Conservation (phyloP, 768 basidiomycete genomes). For the Gelatoporia subvermispora region DNA sequence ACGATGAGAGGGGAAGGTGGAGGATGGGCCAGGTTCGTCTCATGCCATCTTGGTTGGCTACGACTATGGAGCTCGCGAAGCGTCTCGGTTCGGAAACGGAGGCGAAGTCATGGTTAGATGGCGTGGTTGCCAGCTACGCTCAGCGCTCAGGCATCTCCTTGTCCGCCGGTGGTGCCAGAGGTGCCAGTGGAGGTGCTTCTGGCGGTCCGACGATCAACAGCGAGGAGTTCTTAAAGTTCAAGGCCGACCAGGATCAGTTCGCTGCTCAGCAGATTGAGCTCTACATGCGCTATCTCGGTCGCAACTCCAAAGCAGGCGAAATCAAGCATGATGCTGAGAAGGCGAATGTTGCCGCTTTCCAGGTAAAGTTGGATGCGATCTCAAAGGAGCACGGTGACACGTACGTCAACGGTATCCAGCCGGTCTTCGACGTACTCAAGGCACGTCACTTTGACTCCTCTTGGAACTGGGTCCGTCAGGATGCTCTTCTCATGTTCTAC, state of each 20-base stretch:
- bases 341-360: constrained; percentile 63
- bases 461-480: constrained; percentile 99
- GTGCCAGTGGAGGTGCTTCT: constrained; percentile 51
- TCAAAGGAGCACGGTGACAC: constrained; percentile 87
- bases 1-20: constrained; percentile 61
- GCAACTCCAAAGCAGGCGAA: constrained; percentile 90
- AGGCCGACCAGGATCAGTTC: constrained; percentile 87
- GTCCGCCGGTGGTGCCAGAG: constrained; percentile 59
- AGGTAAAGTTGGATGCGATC: constrained; percentile 85
- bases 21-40: constrained; percentile 62
- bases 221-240: constrained; percentile 97
- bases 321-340: constrained; percentile 86
- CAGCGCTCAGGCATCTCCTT: constrained; percentile 86
- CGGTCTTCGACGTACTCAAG: constrained; percentile 90
- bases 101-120: constrained; percentile 91
- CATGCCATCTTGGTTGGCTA: too few relatives aligned
- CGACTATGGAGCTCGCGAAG: constrained; percentile 91
- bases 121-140: constrained; percentile 79
- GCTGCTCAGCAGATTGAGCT: constrained; percentile 92
- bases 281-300: constrained; percentile 93
- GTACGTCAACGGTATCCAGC: constrained; percentile 94
- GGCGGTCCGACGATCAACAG: constrained; percentile 94
- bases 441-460: constrained; percentile 97
- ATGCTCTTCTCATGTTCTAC: constrained; percentile 94
- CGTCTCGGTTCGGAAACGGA: constrained; percentile 88